Evolutionary conservation across 2,329 filamentous ascomycete genomes (phyloP), one percentile per base, ranked within the genome.

Genomic region (Cercospora sojina): DNA sequence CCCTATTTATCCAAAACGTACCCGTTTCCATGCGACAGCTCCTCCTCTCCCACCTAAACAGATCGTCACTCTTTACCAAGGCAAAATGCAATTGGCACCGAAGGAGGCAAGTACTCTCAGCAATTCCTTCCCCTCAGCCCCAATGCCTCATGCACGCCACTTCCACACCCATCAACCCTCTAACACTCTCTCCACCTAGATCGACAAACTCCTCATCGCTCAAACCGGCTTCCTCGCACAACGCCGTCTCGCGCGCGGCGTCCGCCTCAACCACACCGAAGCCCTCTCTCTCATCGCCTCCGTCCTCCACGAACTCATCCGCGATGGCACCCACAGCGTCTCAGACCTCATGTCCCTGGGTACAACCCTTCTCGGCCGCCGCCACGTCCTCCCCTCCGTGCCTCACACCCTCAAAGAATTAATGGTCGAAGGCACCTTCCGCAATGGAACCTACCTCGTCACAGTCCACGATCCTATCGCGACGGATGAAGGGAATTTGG

Each of bases 181-280:
- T 64, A 53, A 65, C 61, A 38, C 29, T 23, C 23, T 57, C 31
- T 53, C 10, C 31, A n/a, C 41, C 58, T 66, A 98, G 94, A 86
- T 98, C 76, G 94, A 98, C 85, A 98, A 98, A 88, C 91, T 98
- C 80, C 86, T 90, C 78, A 94, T 96, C 77, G 91, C 93, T 63
- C 92, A 97, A 80, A 83, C 96, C 68, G 94, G 94, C 73, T 86
- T 90, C 72, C 86, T 97, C 58, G 94, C 94, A 63, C 94, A 98
- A 83, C 87, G 90, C 70, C 88, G 94, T 67, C 88, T 98, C 71
- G 94, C 94, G 32, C 85, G 94, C 74, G 94, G 94, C 60, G 88
- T 97, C 62, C 90, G 89, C 77, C 83, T 98, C 73, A 98, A 98
- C 77, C 92, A 97, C 81, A 85, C 90, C 32, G 94, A 98, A 83